phyloP scores from a whole-genome alignment of 2,329 filamentous ascomycete genomes.

The Herpotrichia juniperi region DNA sequence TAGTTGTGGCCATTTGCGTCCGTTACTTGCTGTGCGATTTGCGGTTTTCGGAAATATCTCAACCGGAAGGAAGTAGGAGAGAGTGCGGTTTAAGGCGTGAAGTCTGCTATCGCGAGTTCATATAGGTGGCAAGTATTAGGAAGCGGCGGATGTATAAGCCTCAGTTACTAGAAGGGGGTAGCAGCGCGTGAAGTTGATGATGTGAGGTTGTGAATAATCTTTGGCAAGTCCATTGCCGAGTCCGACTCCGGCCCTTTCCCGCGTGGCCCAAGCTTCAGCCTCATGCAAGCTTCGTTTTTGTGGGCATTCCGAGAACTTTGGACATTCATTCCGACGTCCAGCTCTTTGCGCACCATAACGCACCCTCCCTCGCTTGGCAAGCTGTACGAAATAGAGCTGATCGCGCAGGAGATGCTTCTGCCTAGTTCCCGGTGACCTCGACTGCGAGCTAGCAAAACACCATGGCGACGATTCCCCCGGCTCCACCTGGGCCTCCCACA shows the following conservation, averaged over 20 bases:
- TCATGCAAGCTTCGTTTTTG: background rate
- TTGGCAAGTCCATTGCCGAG: constrained; percentile 8
- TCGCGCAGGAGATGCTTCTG: constrained; percentile 4
- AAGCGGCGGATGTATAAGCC: background rate
- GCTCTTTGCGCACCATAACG: background rate
- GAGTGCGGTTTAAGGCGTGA: background rate
- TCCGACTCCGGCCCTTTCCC: constrained; percentile 17
- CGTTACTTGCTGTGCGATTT: too few species aligned
- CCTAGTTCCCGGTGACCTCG: background rate
- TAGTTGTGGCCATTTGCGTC: constrained; percentile 53
- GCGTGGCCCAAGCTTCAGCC: constrained; percentile 3
- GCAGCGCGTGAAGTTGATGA: constrained; percentile 1
- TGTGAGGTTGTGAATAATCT: constrained; percentile 16
- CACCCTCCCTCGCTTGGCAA: background rate
- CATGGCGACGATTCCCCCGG: constrained; percentile 43
- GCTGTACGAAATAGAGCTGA: background rate
- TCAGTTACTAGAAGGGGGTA: too few species aligned
- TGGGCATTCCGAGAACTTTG: background rate
- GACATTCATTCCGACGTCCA: background rate
- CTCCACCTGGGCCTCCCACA: constrained; percentile 43
- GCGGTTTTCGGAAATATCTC: background rate
- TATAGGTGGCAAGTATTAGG: background rate
- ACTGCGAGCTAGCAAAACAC: constrained; percentile 3
- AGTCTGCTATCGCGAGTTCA: background rate
- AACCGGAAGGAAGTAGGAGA: background rate